These are phyloP conservation scores for Cystoderma amianthinum DNA, from an alignment of 768 basidiomycete genomes.

Conservation along the genomic window DNA sequence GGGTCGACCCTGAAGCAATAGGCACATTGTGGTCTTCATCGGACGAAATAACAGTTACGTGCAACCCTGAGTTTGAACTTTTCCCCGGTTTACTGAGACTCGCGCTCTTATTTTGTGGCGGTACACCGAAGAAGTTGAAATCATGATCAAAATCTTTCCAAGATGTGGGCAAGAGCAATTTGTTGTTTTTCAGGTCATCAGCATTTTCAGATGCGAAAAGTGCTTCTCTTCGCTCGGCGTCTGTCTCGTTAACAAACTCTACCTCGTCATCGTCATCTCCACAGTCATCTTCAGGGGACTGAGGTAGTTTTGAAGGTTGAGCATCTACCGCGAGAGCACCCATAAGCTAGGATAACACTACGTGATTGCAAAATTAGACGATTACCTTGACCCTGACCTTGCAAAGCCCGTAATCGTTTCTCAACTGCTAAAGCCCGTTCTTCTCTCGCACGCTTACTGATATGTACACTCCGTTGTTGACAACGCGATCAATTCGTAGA, in stretches of 20 bases:
- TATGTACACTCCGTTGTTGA: neutral
- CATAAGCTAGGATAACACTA: neutral
- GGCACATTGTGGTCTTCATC: conserved; percentile 19
- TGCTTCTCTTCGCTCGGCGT: conserved; percentile 41
- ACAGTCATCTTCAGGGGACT: too few species aligned
- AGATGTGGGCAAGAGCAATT: conserved; percentile 27
- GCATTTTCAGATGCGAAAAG: conserved; percentile 41
- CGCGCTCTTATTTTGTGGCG: conserved; percentile 1
- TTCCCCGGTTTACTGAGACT: too few species aligned
- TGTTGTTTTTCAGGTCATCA: conserved; percentile 31
- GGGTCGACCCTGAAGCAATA: conserved; percentile 25
- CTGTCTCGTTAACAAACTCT: conserved; percentile 32
- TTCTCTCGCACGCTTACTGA: conserved; percentile 72
- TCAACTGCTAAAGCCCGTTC: conserved; percentile 76
- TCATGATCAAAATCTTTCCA: conserved; percentile 43
- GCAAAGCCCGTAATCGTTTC: conserved; percentile 42
- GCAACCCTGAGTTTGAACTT: too few species aligned
- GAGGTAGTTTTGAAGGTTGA: too few species aligned
- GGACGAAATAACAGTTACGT: conserved; percentile 13
- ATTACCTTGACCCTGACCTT: conserved; percentile 22
- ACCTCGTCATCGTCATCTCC: conserved; percentile 28
- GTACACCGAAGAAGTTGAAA: conserved; percentile 30
- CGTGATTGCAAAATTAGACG: neutral
- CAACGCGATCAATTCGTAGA: neutral
- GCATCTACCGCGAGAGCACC: too few species aligned